Percentiles rank a stretch among this genome's conserved stretches.
Evolutionary conservation across 148 eudicot genomes (phyloP).

Genomic region (Spergularia marina): DNA sequence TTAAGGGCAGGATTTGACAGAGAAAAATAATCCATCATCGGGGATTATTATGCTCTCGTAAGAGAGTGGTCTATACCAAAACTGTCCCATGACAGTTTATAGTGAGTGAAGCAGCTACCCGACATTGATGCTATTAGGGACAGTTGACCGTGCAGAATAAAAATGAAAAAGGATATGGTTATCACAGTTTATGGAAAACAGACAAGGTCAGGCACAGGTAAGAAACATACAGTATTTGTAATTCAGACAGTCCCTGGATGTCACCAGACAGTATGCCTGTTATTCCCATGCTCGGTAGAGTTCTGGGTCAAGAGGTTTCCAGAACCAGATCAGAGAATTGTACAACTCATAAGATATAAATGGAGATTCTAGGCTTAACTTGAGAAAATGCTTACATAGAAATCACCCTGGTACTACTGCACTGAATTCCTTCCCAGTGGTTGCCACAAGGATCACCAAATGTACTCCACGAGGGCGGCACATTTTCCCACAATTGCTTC

Average conservation of each 20-base stretch:
- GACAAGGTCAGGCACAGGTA: constrained; percentile 3
- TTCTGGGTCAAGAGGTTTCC: constrained; percentile 36
- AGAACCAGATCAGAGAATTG: constrained; percentile 1
- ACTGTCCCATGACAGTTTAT: neutral
- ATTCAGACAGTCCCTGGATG: constrained; percentile 46
- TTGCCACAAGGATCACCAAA: constrained; percentile 56
- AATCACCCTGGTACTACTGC: constrained; percentile 50
- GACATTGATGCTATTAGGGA: neutral
- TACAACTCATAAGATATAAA: neutral
- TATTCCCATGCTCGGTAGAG: constrained; percentile 50
- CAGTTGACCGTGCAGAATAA: neutral
- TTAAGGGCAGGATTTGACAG: no score
- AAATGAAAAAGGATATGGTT: neutral
- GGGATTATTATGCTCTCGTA: neutral
- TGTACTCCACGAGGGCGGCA: constrained; percentile 56
- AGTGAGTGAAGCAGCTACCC: neutral
- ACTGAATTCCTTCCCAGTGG: constrained; percentile 65
- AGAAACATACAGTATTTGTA: constrained; percentile 48
- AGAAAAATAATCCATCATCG: neutral
- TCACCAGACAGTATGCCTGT: constrained; percentile 64
- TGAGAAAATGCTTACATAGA: constrained; percentile 39
- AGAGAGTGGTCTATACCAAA: neutral
- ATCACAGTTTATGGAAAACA: neutral
- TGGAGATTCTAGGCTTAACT: neutral
- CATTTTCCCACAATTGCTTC: constrained; percentile 41